Base-by-base conservation (phyloP, 1,284 basidiomycete genomes). In the Exobasidium rhododendri region DNA sequence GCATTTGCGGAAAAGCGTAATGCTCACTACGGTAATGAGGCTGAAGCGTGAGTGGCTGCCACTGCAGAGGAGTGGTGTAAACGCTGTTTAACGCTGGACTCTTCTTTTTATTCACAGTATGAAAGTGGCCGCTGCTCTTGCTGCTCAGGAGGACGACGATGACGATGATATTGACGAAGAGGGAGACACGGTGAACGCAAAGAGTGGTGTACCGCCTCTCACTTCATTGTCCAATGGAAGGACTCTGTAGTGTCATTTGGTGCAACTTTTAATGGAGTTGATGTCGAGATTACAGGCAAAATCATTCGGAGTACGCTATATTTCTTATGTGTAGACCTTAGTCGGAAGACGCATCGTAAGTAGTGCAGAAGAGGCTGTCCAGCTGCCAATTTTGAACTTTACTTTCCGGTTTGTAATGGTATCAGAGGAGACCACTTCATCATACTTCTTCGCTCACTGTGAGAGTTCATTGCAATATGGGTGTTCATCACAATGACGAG, bases 11-110 rank as follows among this genome's bases (percentile, higher is more conserved):
- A 65, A 31, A 79, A 78, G 63, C 65, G 77, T 24, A 73, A 79
- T 57, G 65, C 67, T 29, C 77, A 78, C 53, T 79, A 79, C 56
- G 77, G 77, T 14, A 76, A 79, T 54, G 77, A 79, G 60, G 77
- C 75, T 3, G 67, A 75, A 43, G 77, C 75, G 28, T 54, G 4
- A 58, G 57, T 58, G 6, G 32, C 14, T 53, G n/a, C 26, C 51
- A 14, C 20, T 51, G 22, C 29, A 14, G 29, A n/a, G 14, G 6
- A 22, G 24, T 26, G 10, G 7, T 35, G 26, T 11, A 13, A 57
- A 54, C 24, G 24, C 43, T 32, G 43, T 17, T 22, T 28, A 29
- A 14, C 11, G 47, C 11, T 20, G 5, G 14, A 7, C 55, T 57
- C 17, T 52, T 11, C 6, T 7, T 47, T 26, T n/a, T 26, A 7